Percentiles rank a stretch among this genome's conserved stretches.
Conservation (phyloP, 192 early-diverging fungal species). For the Funneliformis mosseae region DNA sequence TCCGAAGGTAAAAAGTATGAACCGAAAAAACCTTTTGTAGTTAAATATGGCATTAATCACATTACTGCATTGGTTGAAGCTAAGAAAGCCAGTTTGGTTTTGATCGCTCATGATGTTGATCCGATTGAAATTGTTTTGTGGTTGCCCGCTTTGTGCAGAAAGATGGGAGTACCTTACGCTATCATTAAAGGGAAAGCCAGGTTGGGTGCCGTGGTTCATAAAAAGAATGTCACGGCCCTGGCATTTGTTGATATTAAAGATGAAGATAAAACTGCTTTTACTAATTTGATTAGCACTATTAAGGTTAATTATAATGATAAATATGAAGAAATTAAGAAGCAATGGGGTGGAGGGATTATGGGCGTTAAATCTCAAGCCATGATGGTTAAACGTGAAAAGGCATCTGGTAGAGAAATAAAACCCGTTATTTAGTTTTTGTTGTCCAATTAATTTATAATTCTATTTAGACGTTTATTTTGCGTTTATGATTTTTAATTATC, state of each 20-base stretch:
- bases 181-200: conserved; percentile 99
- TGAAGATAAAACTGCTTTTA: conserved; percentile 94
- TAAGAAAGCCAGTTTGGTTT: conserved; percentile 98
- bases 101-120: conserved; percentile 99
- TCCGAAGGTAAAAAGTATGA: conserved; percentile 86
- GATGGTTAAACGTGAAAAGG: conserved; percentile 65
- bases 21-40: conserved; percentile 90
- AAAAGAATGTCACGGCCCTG: conserved; percentile 99
- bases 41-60: conserved; percentile 99
- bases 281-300: conserved; percentile 84
- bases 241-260: conserved; percentile 91
- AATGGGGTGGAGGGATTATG: conserved; percentile 99
- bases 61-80: conserved; percentile 96
- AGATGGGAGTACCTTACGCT: conserved; percentile 99
- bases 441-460: no score
- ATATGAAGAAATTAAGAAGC: conserved; percentile 84
- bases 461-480: neutral
- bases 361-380: conserved; percentile 87
- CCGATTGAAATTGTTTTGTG: conserved; percentile 99
- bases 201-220: conserved; percentile 98
- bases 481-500: neutral
- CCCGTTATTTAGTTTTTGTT: neutral
- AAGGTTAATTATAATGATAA: conserved; percentile 98
- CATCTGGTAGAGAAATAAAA: conserved; percentile 22
- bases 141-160: conserved; percentile 99